phyloP scores from a whole-genome alignment of 2,329 filamentous ascomycete species.

The Alternaria gansuensis region DNA sequence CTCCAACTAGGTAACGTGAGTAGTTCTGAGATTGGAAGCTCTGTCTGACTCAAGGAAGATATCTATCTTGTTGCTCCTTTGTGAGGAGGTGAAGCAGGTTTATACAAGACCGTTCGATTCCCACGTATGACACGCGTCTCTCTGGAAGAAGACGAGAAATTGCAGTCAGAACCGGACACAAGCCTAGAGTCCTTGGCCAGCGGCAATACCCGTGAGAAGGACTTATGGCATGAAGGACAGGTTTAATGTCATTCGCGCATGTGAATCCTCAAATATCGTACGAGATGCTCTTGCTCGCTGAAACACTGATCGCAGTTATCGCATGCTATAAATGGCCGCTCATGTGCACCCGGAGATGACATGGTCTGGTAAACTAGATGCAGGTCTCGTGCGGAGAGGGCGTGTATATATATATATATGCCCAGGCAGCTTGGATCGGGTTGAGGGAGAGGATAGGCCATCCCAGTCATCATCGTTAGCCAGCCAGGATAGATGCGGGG shows the following conservation, averaged over 20 bases:
- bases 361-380: not conserved
- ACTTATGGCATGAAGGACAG: slow-evolving; percentile 23
- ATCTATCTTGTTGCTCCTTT: not conserved
- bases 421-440: not conserved
- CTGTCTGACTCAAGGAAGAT: not conserved
- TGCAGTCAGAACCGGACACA: too few relatives aligned
- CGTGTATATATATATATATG: not conserved
- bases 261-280: slow-evolving; percentile 25
- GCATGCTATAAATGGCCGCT: slow-evolving; percentile 4
- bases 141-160: not conserved
- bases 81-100: not conserved
- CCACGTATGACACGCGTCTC: slow-evolving; percentile 11
- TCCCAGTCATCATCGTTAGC: not conserved
- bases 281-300: slow-evolving; percentile 24
- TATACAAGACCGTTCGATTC: slow-evolving; percentile 14
- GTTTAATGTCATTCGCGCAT: slow-evolving; percentile 24
- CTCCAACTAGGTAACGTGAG: not conserved
- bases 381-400: not conserved
- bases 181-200: slow-evolving; percentile 1
- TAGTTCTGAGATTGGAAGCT: not conserved
- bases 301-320: slow-evolving; percentile 19
- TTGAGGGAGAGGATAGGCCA: not conserved
- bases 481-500: slow-evolving; percentile 3
- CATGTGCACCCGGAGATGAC: slow-evolving; percentile 1
- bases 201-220: slow-evolving; percentile 16